Evolutionary conservation across 2,329 filamentous ascomycete species (phyloP), one percentile per base, ranked within the genome.

Genomic region (Beauveria brongniartii): DNA sequence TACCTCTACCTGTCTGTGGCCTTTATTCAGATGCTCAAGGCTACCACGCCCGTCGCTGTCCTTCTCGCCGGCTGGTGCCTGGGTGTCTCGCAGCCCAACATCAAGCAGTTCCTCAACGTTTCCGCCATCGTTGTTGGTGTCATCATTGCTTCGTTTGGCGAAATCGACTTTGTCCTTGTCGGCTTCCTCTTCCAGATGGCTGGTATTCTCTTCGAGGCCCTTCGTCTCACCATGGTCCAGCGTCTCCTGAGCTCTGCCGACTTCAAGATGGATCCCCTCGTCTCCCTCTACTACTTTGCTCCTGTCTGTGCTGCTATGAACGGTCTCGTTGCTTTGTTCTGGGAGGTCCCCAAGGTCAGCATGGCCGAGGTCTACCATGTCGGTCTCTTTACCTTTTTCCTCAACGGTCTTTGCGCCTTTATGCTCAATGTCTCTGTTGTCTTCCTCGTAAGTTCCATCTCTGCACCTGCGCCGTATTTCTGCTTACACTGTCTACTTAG

Each of bases 21-120:
- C 63, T 97, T 97, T 76, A 97, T 97, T 70, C 93, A 97, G 81
- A 97, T 97, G 93, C 87, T 97, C 75, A 97, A 97, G 89, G 94
- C 94, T 66, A 96, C 92, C 50, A 97, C 91, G 37, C 94, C 94
- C 18, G 92, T 97, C 63, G 92, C 92, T 58, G 92, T 97, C 57
- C 85, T 99, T 44, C 77, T 97, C 66, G 89, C 91, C 47, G 91
- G 91, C 67, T 97, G 94, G 93, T 80, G 82, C 57, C 86, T 97
- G 70, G 91, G 92, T 62, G 86, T 96, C 55, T 86, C 90, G 14
- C 86, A 90, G 64, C 90, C 91, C 58, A 95, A 92, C 78, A 73
- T 94, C 67, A 93, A 87, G 79, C 89, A 91, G 54, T 88, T 99
- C 69, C 83, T 90, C 72, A 99, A 99, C 72, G 92, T 99, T 64